phyloP scores from a whole-genome alignment of 441 rosid genomes.

The Eruca vesicaria region DNA sequence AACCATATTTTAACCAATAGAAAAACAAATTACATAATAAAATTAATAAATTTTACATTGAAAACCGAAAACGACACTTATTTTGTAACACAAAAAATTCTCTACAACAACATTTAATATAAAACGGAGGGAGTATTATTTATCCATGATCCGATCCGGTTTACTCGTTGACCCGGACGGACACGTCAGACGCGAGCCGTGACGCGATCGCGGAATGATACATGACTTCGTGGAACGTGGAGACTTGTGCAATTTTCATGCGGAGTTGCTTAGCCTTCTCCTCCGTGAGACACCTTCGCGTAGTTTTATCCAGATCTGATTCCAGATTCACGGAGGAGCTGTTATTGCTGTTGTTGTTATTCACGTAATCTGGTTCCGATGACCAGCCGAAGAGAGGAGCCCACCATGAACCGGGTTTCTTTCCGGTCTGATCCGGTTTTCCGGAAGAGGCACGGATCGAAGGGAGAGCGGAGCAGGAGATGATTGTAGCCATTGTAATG shows the following conservation, averaged over 20 bases:
- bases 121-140: no score
- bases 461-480: slow-evolving; percentile 36
- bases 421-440: slow-evolving; percentile 26
- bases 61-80: no score
- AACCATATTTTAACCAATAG: no score
- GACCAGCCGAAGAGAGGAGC: slow-evolving; percentile 67
- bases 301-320: slow-evolving; percentile 29
- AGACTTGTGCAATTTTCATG: slow-evolving; percentile 49
- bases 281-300: slow-evolving; percentile 59
- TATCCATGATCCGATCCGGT: slow-evolving; percentile 6
- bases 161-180: slow-evolving; percentile 33
- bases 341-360: not conserved
- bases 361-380: slow-evolving; percentile 68
- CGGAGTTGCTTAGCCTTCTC: slow-evolving; percentile 81
- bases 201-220: slow-evolving; percentile 84
- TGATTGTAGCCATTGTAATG: slow-evolving; percentile 48
- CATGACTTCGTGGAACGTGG: slow-evolving; percentile 69
- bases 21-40: no score
- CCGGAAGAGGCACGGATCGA: slow-evolving; percentile 40
- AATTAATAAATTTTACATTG: no score
- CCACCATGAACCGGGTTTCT: slow-evolving; percentile 55
- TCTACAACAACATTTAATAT: no score
- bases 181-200: slow-evolving; percentile 70
- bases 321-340: not conserved
- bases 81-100: no score